phyloP scores from a whole-genome alignment of 208 protist genomes.

The Crithidia fasciculata region DNA sequence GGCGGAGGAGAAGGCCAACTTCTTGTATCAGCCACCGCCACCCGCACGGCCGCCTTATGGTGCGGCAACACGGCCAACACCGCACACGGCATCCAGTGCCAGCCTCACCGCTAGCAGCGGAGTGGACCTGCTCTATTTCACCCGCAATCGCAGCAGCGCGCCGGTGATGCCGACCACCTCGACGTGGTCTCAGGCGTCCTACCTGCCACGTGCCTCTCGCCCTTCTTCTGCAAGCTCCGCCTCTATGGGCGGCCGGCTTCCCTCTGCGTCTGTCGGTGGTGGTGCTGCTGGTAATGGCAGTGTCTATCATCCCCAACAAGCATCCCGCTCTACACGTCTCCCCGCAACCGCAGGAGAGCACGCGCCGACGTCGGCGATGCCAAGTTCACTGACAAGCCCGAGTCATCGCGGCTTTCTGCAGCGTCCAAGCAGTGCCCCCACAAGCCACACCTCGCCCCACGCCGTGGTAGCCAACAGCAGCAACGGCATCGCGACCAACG shows the following conservation, averaged over 20 bases:
- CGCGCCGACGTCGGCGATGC: neutral
- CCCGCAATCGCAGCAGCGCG: neutral
- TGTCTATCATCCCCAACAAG: neutral
- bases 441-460: neutral
- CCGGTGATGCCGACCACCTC: neutral
- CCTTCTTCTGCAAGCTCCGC: constrained; percentile 3
- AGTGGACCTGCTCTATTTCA: constrained; percentile 11
- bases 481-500: neutral
- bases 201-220: constrained; percentile 22
- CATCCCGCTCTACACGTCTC: neutral
- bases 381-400: neutral
- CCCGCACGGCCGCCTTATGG: neutral
- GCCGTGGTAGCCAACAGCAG: neutral
- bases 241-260: neutral
- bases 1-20: no score
- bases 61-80: no score
- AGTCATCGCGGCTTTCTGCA: neutral
- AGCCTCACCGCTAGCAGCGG: neutral
- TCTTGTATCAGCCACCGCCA: neutral
- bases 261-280: neutral
- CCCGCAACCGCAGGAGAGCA: neutral
- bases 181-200: constrained; percentile 22
- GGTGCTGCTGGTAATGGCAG: neutral
- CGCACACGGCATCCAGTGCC: no score
- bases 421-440: constrained; percentile 16